A percentile compares a stretch with the other conserved stretches of the same genome.
These are phyloP conservation scores for Lachnellula arida DNA, from an alignment of 2,329 filamentous ascomycete species.

Conservation along the genomic window DNA sequence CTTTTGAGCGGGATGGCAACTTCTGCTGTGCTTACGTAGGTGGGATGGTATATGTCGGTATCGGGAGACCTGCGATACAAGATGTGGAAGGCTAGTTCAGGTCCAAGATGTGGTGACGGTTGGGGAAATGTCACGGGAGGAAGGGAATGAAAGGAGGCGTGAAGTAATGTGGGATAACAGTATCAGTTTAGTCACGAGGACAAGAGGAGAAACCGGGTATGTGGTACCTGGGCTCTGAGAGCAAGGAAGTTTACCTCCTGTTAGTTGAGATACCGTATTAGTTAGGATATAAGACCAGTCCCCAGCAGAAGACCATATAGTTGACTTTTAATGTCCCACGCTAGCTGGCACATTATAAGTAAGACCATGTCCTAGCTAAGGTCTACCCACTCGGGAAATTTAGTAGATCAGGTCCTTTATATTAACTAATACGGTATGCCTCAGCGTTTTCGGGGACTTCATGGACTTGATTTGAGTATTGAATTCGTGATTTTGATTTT, in stretches of 20 bases:
- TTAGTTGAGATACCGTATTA: no score
- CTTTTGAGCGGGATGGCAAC: no score
- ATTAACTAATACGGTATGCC: no score
- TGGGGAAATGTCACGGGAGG: neutral
- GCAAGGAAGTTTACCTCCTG: neutral
- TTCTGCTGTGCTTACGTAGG: no score
- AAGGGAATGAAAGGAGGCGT: neutral
- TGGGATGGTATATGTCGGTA: slow-evolving; percentile 1
- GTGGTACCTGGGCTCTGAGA: neutral
- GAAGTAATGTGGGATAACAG: neutral
- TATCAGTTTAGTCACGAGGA: no score
- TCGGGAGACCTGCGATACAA: neutral
- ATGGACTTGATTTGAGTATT: neutral
- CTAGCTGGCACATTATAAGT: no score
- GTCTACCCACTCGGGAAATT: no score
- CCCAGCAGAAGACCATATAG: no score
- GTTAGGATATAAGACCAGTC: no score
- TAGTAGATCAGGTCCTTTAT: no score
- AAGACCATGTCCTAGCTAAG: no score
- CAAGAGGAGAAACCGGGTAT: neutral
- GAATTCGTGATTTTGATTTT: neutral
- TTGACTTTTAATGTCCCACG: no score
- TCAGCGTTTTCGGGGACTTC: neutral
- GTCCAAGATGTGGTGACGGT: neutral
- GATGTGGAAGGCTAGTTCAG: neutral